Percentiles rank a stretch among this genome's conserved stretches.
Conservation (phyloP, 768 basidiomycete genomes). For the Coprinopsis marcescibilis region DNA sequence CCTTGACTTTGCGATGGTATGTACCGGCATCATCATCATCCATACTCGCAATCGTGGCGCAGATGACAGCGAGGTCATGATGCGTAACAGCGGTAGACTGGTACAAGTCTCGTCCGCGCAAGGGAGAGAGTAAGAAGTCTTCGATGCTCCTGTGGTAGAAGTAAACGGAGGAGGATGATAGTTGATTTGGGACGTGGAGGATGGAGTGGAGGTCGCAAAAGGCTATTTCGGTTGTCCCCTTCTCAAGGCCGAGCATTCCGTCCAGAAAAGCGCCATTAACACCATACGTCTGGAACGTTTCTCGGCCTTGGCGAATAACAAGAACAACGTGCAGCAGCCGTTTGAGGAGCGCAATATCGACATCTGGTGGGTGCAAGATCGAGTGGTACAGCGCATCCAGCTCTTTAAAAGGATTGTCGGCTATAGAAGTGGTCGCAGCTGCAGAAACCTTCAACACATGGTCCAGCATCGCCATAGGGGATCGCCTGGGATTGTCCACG, state of each 20-base stretch:
- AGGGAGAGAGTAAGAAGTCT: constrained; percentile 1
- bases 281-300: not conserved
- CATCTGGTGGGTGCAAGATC: constrained; percentile 2
- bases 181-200: not conserved
- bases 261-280: not conserved
- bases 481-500: constrained; percentile 3
- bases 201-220: constrained; percentile 7
- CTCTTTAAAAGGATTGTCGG: not conserved
- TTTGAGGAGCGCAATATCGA: not conserved
- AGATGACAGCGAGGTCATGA: too few relatives aligned
- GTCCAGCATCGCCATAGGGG: not conserved
- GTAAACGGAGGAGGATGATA: not conserved
- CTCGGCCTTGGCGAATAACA: not conserved
- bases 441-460: not conserved
- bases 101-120: constrained; percentile 3
- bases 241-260: not conserved
- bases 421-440: not conserved
- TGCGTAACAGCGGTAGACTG: too few relatives aligned
- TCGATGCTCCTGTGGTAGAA: constrained; percentile 7
- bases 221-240: not conserved
- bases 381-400: constrained; percentile 4
- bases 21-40: too few relatives aligned
- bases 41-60: too few relatives aligned
- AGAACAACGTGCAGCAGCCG: constrained; percentile 1
- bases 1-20: too few relatives aligned